Base-by-base conservation (phyloP, 441 rosid species). In the Gossypium davidsonii region DNA sequence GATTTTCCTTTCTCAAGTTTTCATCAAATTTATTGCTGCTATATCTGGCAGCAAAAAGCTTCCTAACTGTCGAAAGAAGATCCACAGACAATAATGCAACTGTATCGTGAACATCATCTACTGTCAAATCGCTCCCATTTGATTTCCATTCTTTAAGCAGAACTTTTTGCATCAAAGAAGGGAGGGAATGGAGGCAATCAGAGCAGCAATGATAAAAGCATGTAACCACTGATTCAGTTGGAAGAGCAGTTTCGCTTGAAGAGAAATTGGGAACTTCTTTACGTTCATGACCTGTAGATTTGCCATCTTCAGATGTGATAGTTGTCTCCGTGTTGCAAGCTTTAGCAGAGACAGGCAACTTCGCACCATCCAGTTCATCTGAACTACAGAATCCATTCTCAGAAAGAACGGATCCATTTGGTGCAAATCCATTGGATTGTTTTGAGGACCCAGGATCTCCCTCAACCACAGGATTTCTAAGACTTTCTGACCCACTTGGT, bases 131-230 rank as follows among this genome's bases (percentile, higher is more conserved):
- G 71, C 75, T 80, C 49, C 74, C 70, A 76, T 82, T 79, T 46
- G 76, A 73, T 73, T 81, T 88, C 89, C 83, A 69, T 74, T 84
- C 75, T 15, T 67, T 82, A 46, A 79, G 64, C 63, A 95, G 84
- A 65, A 87, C 70, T 73, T 83, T 84, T 76, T 77, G 85, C 85
- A 93, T 84, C 77, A 82, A 74, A 61, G 57, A 73, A 65, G 80
- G 87, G 59, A 93, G 87, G 74, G 79, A 63, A 79, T 63, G 8
- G 52, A 89, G 74, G 78, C 99, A 95, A 51, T 73, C 77, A 58
- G 85, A 74, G 80, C 99, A 95, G 81, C 95, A 90, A 46, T 44
- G 85, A 77, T 92, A 95, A n/a, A 81, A 55, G 78, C 98, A 95
- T 39, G 77, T 61, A 31, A 77, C 34, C 46, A 71, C 78, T 66